Percentiles rank a stretch among this genome's conserved stretches.
Evolutionary conservation across 2,329 filamentous ascomycete species (phyloP).

Genomic region (Ophiosphaerella narmari): DNA sequence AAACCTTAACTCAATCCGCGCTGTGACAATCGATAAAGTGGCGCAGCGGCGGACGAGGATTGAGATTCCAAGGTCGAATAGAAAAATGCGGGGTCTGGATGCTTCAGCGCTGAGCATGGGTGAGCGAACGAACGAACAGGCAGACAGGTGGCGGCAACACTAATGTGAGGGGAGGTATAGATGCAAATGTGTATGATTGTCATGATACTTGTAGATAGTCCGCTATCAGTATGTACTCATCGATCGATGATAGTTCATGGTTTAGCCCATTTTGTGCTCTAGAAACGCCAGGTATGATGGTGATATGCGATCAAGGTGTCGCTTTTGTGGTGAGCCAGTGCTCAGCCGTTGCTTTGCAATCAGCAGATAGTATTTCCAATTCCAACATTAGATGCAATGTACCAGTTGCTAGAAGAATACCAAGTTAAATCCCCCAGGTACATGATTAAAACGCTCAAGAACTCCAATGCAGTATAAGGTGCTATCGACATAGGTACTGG

Average conservation of each 20-base stretch:
- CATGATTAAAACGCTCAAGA: conserved; percentile 32
- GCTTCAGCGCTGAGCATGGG: too few species aligned
- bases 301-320: conserved; percentile 1
- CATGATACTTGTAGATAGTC: background rate
- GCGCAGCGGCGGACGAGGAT: too few species aligned
- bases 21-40: too few species aligned
- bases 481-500: conserved; percentile 5
- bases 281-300: conserved; percentile 1
- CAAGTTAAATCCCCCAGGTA: conserved; percentile 19
- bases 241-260: background rate
- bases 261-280: conserved; percentile 1
- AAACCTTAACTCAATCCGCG: too few species aligned
- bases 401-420: conserved; percentile 5
- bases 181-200: background rate
- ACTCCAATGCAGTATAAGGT: conserved; percentile 23
- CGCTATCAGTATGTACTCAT: conserved; percentile 1
- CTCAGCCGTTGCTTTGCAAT: background rate
- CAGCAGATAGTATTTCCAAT: background rate
- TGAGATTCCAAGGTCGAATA: too few species aligned
- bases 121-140: too few species aligned
- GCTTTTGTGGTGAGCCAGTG: conserved; percentile 3
- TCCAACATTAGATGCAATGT: conserved; percentile 1
- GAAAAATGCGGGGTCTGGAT: too few species aligned
- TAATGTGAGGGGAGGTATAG: background rate
- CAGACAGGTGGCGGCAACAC: too few species aligned